Evolutionary conservation across 331 rosid genomes (phyloP).

Genomic region (Malus hybrid): DNA sequence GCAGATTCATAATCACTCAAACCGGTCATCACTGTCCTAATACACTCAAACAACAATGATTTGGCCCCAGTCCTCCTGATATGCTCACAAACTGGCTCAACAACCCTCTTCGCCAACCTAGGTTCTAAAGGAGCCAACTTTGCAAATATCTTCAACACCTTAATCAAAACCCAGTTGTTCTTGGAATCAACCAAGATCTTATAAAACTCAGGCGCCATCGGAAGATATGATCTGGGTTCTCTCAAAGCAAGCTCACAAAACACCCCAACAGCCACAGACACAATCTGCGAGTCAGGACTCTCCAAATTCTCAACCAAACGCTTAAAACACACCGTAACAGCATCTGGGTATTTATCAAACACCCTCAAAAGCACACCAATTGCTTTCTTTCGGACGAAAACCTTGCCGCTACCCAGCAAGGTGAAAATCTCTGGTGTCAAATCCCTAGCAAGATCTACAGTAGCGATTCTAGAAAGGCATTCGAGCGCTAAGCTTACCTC

Average conservation of each 20-base stretch:
- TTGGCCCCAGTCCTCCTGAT: conserved; percentile 63
- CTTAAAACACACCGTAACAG: conserved; percentile 83
- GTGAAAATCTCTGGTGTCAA: conserved; percentile 75
- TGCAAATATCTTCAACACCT: conserved; percentile 70
- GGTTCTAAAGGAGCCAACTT: conserved; percentile 73
- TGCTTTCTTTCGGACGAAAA: conserved; percentile 65
- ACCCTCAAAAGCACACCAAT: conserved; percentile 58
- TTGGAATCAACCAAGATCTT: conserved; percentile 59
- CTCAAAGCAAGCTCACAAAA: conserved; percentile 69
- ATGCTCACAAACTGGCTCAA: conserved; percentile 68
- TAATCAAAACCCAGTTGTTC: conserved; percentile 87
- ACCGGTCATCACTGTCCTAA: conserved; percentile 66
- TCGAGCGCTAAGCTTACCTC: conserved; percentile 78
- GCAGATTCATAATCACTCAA: conserved; percentile 58
- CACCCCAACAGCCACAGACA: conserved; percentile 69
- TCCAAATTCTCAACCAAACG: conserved; percentile 84
- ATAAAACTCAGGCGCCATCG: conserved; percentile 80
- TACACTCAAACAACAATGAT: conserved; percentile 72
- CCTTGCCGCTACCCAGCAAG: conserved; percentile 45
- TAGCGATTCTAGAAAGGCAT: conserved; percentile 61
- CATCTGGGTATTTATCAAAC: conserved; percentile 75
- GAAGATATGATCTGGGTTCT: conserved; percentile 75
- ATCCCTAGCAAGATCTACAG: conserved; percentile 75
- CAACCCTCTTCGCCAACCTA: conserved; percentile 65
- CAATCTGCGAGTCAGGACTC: conserved; percentile 43